Evolutionary conservation across 2,329 filamentous ascomycete species (phyloP).

Genomic region (Ascochyta fabae): DNA sequence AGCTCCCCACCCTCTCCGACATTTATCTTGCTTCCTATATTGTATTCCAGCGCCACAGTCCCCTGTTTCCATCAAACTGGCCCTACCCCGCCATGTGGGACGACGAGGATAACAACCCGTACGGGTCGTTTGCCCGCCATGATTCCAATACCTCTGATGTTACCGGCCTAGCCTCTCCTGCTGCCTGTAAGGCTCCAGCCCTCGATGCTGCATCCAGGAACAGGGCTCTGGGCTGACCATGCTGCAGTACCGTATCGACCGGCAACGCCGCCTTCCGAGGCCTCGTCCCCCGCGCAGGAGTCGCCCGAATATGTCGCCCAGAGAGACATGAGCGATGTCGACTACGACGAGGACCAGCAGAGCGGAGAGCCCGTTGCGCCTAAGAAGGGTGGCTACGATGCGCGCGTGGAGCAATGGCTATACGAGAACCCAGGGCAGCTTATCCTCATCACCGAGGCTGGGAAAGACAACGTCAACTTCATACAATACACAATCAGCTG

Average conservation of each 20-base stretch:
- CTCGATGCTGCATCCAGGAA: background rate
- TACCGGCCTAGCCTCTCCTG: slow-evolving; percentile 49
- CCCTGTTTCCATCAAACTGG: background rate
- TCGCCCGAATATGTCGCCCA: slow-evolving; percentile 64
- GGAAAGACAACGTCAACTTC: slow-evolving; percentile 90
- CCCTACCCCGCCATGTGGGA: slow-evolving; percentile 78
- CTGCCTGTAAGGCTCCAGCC: slow-evolving; percentile 43
- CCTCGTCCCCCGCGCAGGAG: slow-evolving; percentile 72
- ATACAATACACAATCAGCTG: slow-evolving; percentile 98
- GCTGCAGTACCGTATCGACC: slow-evolving; percentile 56
- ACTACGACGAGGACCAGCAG: slow-evolving; percentile 59
- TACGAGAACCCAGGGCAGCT: slow-evolving; percentile 91
- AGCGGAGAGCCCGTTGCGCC: slow-evolving; percentile 49
- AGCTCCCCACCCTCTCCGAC: background rate
- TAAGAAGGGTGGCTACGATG: slow-evolving; percentile 89
- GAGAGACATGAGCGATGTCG: slow-evolving; percentile 65
- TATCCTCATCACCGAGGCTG: slow-evolving; percentile 91
- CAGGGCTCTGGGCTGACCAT: slow-evolving; percentile 3
- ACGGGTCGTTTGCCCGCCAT: slow-evolving; percentile 89
- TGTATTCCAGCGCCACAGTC: background rate
- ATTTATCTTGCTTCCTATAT: background rate
- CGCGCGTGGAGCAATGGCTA: slow-evolving; percentile 94
- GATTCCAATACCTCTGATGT: slow-evolving; percentile 76
- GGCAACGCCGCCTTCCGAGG: slow-evolving; percentile 71
- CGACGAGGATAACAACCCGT: slow-evolving; percentile 98